Base-by-base conservation (phyloP, 2,329 filamentous ascomycete genomes). In the Metarhizium brunneum region DNA sequence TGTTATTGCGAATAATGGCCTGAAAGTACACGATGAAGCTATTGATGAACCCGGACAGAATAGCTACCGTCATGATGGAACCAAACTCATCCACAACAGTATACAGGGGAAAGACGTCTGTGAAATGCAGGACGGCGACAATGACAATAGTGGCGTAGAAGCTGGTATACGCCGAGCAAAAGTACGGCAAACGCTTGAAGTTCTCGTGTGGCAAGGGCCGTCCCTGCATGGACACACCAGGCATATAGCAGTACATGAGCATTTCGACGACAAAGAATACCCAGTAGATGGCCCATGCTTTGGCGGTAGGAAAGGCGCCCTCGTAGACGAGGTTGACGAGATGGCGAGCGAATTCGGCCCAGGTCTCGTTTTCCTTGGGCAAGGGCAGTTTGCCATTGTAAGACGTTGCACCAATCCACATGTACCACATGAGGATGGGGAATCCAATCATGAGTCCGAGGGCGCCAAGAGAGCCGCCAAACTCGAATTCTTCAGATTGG, bases 341-440 rank as follows among this genome's bases (percentile, higher is more conserved):
- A 62, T 95, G 85, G 57, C 76, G 72, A 54, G 82, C 76, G 69
- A 96, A 96, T 20, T 92, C 84, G 13, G 66, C 61, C 66, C 82
- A 81, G 63, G 78, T 84, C 75, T 95, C 86, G 48, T 80, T 86
- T 47, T 80, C 68, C 2, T 74, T 74, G 1, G 83, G 88, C 50
- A 76, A 73, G 20, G 92, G 92, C 51, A 94, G 77, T 60, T 87
- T 84, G 62, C 92, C 92, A 68, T 90, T 76, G 74, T 96, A 97
- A 74, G 92, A 95, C 51, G 85, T 91, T 42, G 92, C 88, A 53
- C 92, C 92, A 70, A 95, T 86, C 91, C 91, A 96, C 92, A 97
- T 95, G 76, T 96, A 96, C 81, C 89, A 96, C 92, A 97, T 96
- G 64, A 97, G 80, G 42, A 85, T 58, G 18, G 92, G 92, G 72